phyloP scores from a whole-genome alignment of 306 rosid species.

The Trichosanthes cucumerina region DNA sequence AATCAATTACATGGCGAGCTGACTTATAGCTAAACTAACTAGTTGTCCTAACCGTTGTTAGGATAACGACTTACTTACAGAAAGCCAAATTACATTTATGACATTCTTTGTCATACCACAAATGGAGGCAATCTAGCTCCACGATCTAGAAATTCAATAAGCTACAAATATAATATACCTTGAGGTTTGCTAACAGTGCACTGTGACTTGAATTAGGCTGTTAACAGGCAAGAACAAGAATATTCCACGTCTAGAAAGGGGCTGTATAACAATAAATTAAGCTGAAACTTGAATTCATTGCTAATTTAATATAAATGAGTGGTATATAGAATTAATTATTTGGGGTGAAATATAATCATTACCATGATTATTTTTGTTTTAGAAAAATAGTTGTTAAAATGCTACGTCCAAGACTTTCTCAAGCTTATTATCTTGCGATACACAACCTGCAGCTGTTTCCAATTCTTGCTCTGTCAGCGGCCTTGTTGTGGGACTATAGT shows the following conservation, averaged over 20 bases:
- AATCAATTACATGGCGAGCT: neutral
- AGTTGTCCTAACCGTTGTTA: too few relatives aligned
- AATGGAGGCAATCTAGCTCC: neutral
- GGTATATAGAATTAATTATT: neutral
- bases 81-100: too few relatives aligned
- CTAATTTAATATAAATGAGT: neutral
- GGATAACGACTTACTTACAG: too few relatives aligned
- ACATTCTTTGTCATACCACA: neutral
- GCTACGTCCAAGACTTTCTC: neutral
- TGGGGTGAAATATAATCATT: neutral
- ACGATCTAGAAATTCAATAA: neutral
- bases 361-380: neutral
- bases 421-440: neutral
- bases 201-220: neutral
- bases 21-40: too few relatives aligned
- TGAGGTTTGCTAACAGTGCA: neutral
- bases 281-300: neutral
- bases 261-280: neutral
- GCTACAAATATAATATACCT: neutral
- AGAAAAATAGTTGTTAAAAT: neutral
- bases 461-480: constrained; percentile 47
- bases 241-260: neutral
- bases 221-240: neutral
- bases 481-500: constrained; percentile 50
- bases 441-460: constrained; percentile 32